Percentiles rank a stretch among this genome's conserved stretches.
phyloP scores from a whole-genome alignment of 441 rosid genomes.

The Hypseocharis bilobata region DNA sequence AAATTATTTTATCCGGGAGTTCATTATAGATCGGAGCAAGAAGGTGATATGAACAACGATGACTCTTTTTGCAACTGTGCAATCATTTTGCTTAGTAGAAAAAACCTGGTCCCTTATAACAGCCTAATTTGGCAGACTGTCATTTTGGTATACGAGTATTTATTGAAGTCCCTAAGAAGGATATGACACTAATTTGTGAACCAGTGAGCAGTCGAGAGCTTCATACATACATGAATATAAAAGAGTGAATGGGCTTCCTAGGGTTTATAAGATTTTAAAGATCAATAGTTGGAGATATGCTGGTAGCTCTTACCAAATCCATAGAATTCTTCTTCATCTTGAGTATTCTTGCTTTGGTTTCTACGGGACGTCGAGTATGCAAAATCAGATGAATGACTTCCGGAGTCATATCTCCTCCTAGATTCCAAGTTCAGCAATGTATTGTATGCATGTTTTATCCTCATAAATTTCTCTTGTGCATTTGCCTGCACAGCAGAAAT shows the following conservation, averaged over 20 bases:
- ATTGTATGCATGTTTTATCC: conserved; percentile 82
- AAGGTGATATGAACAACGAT: too few species aligned
- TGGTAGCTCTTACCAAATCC: conserved; percentile 60
- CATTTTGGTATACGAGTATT: not conserved
- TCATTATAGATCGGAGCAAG: too few species aligned
- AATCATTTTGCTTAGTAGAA: too few species aligned
- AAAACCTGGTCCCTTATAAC: too few species aligned
- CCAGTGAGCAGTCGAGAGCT: not conserved
- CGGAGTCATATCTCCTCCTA: conserved; percentile 42
- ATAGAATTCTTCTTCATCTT: conserved; percentile 70
- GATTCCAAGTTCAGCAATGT: conserved; percentile 65
- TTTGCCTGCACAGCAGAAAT: conserved; percentile 44
- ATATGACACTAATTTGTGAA: not conserved
- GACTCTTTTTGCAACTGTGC: too few species aligned
- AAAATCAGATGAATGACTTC: conserved; percentile 46
- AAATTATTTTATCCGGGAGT: not conserved
- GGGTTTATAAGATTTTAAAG: not conserved
- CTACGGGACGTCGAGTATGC: conserved; percentile 44
- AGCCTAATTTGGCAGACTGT: not conserved
- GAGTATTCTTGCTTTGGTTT: conserved; percentile 26
- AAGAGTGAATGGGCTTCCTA: not conserved
- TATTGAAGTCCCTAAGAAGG: not conserved
- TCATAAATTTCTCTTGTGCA: conserved; percentile 86
- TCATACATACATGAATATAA: not conserved
- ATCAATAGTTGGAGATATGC: not conserved